A percentile compares a stretch with the other conserved stretches of the same genome.
Evolutionary conservation across 2,329 filamentous ascomycete genomes (phyloP).

Genomic region (Paracamarosporium sp.): DNA sequence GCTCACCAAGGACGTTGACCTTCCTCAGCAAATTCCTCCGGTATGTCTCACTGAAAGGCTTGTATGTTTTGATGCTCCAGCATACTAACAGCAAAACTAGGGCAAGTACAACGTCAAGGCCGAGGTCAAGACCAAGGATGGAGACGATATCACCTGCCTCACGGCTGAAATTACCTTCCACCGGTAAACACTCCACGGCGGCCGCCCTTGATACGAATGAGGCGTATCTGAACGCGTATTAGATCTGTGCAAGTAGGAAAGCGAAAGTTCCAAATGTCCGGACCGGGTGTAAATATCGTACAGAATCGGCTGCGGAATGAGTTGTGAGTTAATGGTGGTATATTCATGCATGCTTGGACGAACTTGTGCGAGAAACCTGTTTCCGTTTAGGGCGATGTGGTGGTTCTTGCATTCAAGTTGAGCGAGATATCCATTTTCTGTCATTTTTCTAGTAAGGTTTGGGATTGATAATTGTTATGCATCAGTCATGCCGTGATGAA

Average conservation of each 20-base stretch:
- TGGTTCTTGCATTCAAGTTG: slow-evolving; percentile 10
- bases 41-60: no score
- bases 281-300: slow-evolving; percentile 43
- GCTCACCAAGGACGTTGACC: slow-evolving; percentile 80
- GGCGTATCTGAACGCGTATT: slow-evolving; percentile 20
- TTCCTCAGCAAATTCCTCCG: slow-evolving; percentile 86
- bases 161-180: slow-evolving; percentile 73
- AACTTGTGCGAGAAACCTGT: not conserved
- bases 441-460: slow-evolving; percentile 13
- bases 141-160: slow-evolving; percentile 83
- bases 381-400: not conserved
- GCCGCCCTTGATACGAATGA: slow-evolving; percentile 9
- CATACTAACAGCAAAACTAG: slow-evolving; percentile 53
- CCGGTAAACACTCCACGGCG: slow-evolving; percentile 38
- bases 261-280: slow-evolving; percentile 41
- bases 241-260: slow-evolving; percentile 37
- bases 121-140: slow-evolving; percentile 78
- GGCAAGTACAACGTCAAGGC: slow-evolving; percentile 90
- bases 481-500: slow-evolving; percentile 24
- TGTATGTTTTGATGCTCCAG: not conserved
- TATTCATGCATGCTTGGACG: not conserved
- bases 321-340: slow-evolving; percentile 25
- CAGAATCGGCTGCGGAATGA: slow-evolving; percentile 40
- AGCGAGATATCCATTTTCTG: slow-evolving; percentile 19
- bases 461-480: slow-evolving; percentile 2